Conservation (phyloP, 306 rosid genomes). For the Leucaena leucocephala region DNA sequence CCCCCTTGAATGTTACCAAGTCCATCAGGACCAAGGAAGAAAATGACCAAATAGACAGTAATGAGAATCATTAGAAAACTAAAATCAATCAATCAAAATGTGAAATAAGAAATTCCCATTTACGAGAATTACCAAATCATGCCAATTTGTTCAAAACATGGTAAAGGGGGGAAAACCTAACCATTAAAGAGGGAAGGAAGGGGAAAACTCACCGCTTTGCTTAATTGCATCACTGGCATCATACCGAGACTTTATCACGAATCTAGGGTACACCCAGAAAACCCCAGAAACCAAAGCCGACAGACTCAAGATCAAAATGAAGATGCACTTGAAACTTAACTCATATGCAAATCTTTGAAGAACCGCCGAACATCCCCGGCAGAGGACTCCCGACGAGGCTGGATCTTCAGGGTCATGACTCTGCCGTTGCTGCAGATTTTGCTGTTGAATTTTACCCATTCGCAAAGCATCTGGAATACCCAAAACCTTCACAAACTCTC, state of each 20-base stretch:
- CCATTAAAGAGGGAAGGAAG: neutral
- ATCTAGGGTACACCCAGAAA: slow-evolving; percentile 79
- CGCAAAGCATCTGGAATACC: slow-evolving; percentile 50
- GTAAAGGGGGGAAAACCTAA: neutral
- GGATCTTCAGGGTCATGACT: slow-evolving; percentile 27
- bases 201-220: slow-evolving; percentile 56
- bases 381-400: slow-evolving; percentile 48
- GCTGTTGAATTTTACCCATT: slow-evolving; percentile 51
- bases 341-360: slow-evolving; percentile 37
- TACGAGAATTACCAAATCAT: slow-evolving; percentile 2
- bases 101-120: neutral
- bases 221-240: slow-evolving; percentile 70
- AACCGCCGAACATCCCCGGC: slow-evolving; percentile 52
- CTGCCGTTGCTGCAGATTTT: slow-evolving; percentile 35
- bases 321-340: slow-evolving; percentile 73
- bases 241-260: slow-evolving; percentile 36
- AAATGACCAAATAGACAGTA: neutral
- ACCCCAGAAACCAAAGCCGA: slow-evolving; percentile 68
- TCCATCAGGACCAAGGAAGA: neutral
- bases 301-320: slow-evolving; percentile 61
- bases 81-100: slow-evolving; percentile 16
- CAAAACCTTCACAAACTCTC: slow-evolving; percentile 27
- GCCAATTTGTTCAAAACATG: neutral
- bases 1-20: neutral
- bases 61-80: slow-evolving; percentile 22